phyloP scores from a whole-genome alignment of 1,139 yeast genomes.

The Debaryomyces coudertii region DNA sequence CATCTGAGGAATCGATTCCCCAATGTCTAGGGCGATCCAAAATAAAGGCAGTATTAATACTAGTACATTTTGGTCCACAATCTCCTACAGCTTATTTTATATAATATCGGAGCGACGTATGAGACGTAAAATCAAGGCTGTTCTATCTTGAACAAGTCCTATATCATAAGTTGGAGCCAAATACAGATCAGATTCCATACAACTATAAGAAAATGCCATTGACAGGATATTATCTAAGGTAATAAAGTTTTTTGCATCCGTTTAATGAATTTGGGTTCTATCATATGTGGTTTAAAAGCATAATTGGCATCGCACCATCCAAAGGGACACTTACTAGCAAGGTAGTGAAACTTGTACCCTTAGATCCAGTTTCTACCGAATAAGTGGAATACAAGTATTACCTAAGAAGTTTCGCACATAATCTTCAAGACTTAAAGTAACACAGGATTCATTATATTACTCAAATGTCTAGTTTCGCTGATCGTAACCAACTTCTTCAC shows the following conservation, averaged over 20 bases:
- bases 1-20: neutral
- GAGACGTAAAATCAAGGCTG: too few relatives aligned
- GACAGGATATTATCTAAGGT: neutral
- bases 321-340: constrained; percentile 6
- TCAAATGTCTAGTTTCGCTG: constrained; percentile 4
- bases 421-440: constrained; percentile 1
- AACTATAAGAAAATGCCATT: neutral
- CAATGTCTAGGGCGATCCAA: constrained; percentile 5
- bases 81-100: neutral
- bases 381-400: neutral
- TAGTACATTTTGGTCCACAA: constrained; percentile 3
- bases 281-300: constrained; percentile 3
- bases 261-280: constrained; percentile 1
- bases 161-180: neutral
- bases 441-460: constrained; percentile 1
- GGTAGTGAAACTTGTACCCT: neutral
- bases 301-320: constrained; percentile 2
- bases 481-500: constrained; percentile 57
- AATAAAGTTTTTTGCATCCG: neutral
- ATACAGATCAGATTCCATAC: neutral
- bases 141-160: neutral
- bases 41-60: constrained; percentile 2
- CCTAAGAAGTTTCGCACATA: neutral
- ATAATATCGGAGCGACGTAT: neutral
- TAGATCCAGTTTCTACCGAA: neutral